Evolutionary conservation across 106 monocot genomes (phyloP).

Genomic region (Chionographis japonica): DNA sequence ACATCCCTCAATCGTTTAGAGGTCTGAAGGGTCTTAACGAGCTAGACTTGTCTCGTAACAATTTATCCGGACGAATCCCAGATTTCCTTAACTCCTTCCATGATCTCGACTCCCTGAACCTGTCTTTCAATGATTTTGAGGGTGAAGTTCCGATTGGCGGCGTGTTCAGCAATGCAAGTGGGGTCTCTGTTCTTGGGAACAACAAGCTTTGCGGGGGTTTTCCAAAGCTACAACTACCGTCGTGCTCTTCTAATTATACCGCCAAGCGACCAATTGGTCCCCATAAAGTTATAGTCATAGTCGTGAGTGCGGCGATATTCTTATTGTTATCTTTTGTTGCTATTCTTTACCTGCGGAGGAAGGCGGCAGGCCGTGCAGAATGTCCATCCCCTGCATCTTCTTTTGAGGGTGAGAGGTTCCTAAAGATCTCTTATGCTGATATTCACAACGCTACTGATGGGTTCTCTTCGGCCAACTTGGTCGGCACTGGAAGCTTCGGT

Average conservation of each 20-base stretch:
- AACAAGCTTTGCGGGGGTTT: slow-evolving; percentile 13
- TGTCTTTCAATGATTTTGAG: slow-evolving; percentile 21
- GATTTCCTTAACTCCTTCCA: neutral
- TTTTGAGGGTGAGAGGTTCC: neutral
- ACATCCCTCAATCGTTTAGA: slow-evolving; percentile 8
- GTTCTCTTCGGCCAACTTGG: slow-evolving; percentile 3
- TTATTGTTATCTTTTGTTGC: neutral
- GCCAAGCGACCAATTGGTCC: neutral
- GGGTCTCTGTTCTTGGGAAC: slow-evolving; percentile 12
- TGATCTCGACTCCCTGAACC: slow-evolving; percentile 9
- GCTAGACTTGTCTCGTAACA: slow-evolving; percentile 28
- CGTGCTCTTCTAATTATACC: neutral
- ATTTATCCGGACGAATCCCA: slow-evolving; percentile 18
- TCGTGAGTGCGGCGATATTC: neutral
- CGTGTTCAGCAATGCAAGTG: slow-evolving; percentile 11
- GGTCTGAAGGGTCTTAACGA: slow-evolving; percentile 12
- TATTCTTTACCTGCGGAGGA: no score
- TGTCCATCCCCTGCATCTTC: no score
- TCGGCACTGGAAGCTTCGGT: slow-evolving; percentile 3
- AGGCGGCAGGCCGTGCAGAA: no score
- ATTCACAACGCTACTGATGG: slow-evolving; percentile 3
- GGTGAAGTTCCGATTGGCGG: slow-evolving; percentile 16
- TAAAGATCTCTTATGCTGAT: slow-evolving; percentile 4
- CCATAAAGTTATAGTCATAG: neutral
- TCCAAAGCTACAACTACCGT: neutral